Percentiles rank a stretch among this genome's conserved stretches.
Evolutionary conservation across 2,329 filamentous ascomycete genomes (phyloP).

Genomic region (Clarireedia hainanense): DNA sequence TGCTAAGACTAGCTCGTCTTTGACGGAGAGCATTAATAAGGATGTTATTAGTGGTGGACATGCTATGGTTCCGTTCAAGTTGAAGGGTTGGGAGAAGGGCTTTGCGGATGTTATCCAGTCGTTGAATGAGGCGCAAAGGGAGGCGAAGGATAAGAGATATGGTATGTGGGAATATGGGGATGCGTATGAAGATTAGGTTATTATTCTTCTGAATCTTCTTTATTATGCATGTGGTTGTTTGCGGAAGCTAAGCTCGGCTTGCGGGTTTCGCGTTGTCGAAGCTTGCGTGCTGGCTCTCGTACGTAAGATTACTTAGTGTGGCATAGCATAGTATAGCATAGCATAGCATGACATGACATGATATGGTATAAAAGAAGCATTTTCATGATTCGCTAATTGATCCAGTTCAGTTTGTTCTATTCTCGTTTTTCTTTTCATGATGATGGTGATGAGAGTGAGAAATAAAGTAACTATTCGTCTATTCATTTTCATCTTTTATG

Average conservation of each 20-base stretch:
- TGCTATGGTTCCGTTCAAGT: constrained; percentile 85
- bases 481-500: too few species aligned
- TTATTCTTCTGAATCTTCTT: neutral
- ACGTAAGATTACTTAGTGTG: neutral
- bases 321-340: neutral
- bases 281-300: neutral
- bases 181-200: constrained; percentile 70
- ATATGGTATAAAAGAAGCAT: neutral
- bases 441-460: too few species aligned
- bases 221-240: neutral
- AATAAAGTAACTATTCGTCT: too few species aligned
- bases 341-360: neutral
- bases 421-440: too few species aligned
- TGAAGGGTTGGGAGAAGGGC: constrained; percentile 83
- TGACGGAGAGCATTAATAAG: constrained; percentile 79
- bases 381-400: too few species aligned
- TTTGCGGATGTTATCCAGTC: constrained; percentile 64
- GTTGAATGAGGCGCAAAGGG: constrained; percentile 63
- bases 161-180: constrained; percentile 99
- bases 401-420: too few species aligned
- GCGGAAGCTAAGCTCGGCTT: neutral
- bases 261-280: too few species aligned
- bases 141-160: constrained; percentile 70
- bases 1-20: constrained; percentile 51
- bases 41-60: constrained; percentile 77